Evolutionary conservation across 2,329 filamentous ascomycete species (phyloP), one percentile per base, ranked within the genome.

Genomic region (Dissoconium aciculare): DNA sequence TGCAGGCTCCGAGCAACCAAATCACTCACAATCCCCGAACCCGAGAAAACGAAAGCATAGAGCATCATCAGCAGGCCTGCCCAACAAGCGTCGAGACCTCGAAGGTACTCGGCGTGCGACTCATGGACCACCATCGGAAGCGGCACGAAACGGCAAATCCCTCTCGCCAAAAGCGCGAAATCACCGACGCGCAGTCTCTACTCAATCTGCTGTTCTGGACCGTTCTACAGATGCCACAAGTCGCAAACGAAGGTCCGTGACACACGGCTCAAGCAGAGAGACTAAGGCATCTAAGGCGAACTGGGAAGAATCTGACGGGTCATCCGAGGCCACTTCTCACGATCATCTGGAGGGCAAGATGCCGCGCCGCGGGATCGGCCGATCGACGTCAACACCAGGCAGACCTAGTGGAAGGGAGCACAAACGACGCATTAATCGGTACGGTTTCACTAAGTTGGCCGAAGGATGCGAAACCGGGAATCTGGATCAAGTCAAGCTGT

Each of bases 371-470:
- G 51, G 49, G 11, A 41, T 51, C 24, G 50, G 35, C 68, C 73
- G 44, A 74, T 58, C 60, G 5, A 50, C 62, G 33, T 63, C 60
- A 8, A 64, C 61, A 8, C 60, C 62, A 11, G 62, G 58, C 6
- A 53, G 60, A 27, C 53, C 42, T 15, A 72, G 81, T 54, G 71
- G 72, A 2, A 78, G 49, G 5, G 47, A 52, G 35, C 47, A 82
- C 51, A 91, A 87, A 54, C 87, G 89, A 45, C 78, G 87, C 49
- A 73, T 87, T 13, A 89, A 95, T 56, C 80, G 83, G 32, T 92
- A 91, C 51, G 89, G 89, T 13, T 79, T 91, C 43, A 98, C 89
- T 4, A 71, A 78, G 31, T 64, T 98, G 14, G 84, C 87, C n/a
- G 74, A 85, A 41, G 84, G 87, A 15, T 92, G 84, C 54, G 81